These are phyloP conservation scores for Marasmius oreades DNA, from an alignment of 1,284 basidiomycete genomes.

Conservation along the genomic window DNA sequence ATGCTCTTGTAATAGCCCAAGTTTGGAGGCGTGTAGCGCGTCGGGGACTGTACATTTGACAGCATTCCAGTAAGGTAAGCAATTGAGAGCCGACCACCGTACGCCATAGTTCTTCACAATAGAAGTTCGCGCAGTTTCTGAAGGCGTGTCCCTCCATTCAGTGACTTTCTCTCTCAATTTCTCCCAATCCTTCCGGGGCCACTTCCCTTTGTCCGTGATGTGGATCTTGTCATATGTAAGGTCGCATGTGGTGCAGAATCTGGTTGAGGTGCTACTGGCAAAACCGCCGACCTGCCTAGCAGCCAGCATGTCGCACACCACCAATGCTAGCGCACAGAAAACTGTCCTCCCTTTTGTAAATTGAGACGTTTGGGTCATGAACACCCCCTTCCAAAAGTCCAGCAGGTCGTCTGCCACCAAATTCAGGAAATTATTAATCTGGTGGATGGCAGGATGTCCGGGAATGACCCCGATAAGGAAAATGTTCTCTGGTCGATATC, in stretches of 20 bases:
- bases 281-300: slow-evolving; percentile 28
- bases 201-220: no score
- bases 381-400: not conserved
- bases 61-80: slow-evolving; percentile 34
- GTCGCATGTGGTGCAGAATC: slow-evolving; percentile 25
- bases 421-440: slow-evolving; percentile 26
- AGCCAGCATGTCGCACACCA: slow-evolving; percentile 31
- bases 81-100: not conserved
- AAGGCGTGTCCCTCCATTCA: not conserved
- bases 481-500: no score
- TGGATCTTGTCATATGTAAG: not conserved
- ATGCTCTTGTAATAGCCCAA: slow-evolving; percentile 27
- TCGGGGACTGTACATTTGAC: no score
- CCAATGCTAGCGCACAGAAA: no score
- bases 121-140: not conserved
- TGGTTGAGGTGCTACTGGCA: slow-evolving; percentile 15
- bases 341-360: no score
- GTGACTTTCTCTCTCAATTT: not conserved
- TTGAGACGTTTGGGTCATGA: no score
- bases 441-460: slow-evolving; percentile 21
- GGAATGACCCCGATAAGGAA: slow-evolving; percentile 27
- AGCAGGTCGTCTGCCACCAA: slow-evolving; percentile 5
- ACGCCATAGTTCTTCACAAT: not conserved
- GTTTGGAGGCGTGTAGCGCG: slow-evolving; percentile 32
- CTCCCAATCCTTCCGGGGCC: no score